Evolutionary conservation across 2,329 filamentous ascomycete species (phyloP).

Genomic region (Neospermospora avenae): DNA sequence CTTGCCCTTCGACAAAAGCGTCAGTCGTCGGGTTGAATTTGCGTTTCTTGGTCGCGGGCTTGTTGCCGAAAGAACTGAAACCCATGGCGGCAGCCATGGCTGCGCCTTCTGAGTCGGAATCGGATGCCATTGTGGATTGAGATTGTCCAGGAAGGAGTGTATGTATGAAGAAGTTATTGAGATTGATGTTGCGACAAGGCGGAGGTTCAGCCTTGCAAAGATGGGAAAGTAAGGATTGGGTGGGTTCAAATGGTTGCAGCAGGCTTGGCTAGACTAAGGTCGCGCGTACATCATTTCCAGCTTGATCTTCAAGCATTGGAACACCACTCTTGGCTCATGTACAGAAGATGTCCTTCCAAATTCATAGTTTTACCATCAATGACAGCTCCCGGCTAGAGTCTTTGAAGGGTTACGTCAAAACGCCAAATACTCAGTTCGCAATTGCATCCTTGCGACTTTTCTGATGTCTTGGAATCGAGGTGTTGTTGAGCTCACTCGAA

Average conservation of each 20-base stretch:
- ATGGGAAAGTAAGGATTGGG: not conserved
- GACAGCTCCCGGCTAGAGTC: too few species aligned
- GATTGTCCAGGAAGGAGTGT: not conserved
- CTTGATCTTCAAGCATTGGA: too few species aligned
- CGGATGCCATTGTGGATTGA: slow-evolving; percentile 9
- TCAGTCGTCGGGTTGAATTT: slow-evolving; percentile 59
- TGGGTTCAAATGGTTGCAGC: not conserved
- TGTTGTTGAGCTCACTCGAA: too few species aligned
- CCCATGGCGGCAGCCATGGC: slow-evolving; percentile 59
- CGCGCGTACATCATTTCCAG: too few species aligned
- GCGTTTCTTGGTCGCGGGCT: slow-evolving; percentile 57
- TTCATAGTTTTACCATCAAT: too few species aligned
- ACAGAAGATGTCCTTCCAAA: too few species aligned
- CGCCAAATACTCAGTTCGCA: too few species aligned
- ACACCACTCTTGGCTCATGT: too few species aligned
- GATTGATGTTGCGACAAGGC: not conserved
- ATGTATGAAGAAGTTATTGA: not conserved
- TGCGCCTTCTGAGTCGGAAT: slow-evolving; percentile 18
- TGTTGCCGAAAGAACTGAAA: slow-evolving; percentile 66
- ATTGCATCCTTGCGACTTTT: too few species aligned
- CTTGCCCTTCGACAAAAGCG: slow-evolving; percentile 43
- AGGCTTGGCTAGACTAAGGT: too few species aligned
- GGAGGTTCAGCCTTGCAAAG: not conserved
- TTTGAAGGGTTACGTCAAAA: too few species aligned
- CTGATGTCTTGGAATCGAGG: too few species aligned